These are phyloP conservation scores for Pythium volutum DNA, from an alignment of 352 stramenopile genomes.

Conservation along the genomic window DNA sequence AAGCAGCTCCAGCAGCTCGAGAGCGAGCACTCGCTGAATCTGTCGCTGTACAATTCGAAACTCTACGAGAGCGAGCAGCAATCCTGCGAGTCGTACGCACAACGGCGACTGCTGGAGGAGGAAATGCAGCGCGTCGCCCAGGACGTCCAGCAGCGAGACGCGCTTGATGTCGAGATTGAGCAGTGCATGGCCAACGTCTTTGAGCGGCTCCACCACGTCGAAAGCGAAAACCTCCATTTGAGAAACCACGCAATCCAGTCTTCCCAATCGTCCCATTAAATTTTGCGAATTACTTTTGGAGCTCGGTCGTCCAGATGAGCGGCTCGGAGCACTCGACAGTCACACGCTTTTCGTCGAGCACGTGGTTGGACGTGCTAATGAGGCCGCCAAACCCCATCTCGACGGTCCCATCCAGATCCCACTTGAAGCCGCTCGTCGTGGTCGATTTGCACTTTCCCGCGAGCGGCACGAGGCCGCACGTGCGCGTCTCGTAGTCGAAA, in stretches of 20 bases:
- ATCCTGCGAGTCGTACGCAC: constrained; percentile 49
- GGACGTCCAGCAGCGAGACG: constrained; percentile 44
- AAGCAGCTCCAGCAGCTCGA: constrained; percentile 39
- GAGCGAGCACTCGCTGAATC: constrained; percentile 32
- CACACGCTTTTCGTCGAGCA: constrained; percentile 53
- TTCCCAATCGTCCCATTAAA: not conserved
- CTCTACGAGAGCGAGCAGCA: constrained; percentile 54
- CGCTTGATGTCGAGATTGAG: constrained; percentile 48
- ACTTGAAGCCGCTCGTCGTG: constrained; percentile 89
- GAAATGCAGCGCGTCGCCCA: constrained; percentile 39
- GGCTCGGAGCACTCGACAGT: constrained; percentile 68
- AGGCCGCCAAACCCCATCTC: constrained; percentile 74
- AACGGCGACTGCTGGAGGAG: constrained; percentile 41
- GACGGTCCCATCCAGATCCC: constrained; percentile 66
- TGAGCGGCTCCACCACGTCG: constrained; percentile 47
- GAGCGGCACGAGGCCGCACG: constrained; percentile 94
- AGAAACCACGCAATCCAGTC: constrained; percentile 15
- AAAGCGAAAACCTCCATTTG: constrained; percentile 45
- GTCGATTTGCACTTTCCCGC: constrained; percentile 67
- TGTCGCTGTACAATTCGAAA: constrained; percentile 44
- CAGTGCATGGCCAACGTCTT: constrained; percentile 56
- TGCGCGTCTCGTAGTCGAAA: constrained; percentile 89
- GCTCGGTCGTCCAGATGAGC: constrained; percentile 88
- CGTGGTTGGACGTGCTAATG: constrained; percentile 83
- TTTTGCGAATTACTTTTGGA: constrained; percentile 38